These are phyloP conservation scores for Meira nashicola DNA, from an alignment of 1,284 basidiomycete genomes.

Conservation along the genomic window DNA sequence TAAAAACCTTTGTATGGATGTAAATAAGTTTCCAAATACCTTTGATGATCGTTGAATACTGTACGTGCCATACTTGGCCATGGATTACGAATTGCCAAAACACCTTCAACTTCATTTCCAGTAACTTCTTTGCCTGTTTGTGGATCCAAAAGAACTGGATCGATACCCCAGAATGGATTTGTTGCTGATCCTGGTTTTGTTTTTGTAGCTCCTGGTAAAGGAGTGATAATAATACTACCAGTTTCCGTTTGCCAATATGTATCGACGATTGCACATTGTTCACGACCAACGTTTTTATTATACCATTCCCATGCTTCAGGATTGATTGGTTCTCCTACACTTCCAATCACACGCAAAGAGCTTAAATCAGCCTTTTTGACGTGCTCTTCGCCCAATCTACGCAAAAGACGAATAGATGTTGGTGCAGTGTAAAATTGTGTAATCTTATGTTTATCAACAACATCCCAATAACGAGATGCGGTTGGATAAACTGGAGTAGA, in stretches of 20 bases:
- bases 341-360: constrained; percentile 79
- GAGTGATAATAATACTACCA: constrained; percentile 88
- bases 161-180: constrained; percentile 94
- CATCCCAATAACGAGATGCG: constrained; percentile 93
- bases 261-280: constrained; percentile 89
- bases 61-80: constrained; percentile 98
- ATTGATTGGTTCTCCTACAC: constrained; percentile 97
- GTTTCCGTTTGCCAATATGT: constrained; percentile 80
- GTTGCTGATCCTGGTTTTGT: constrained; percentile 96
- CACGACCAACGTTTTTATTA: constrained; percentile 84
- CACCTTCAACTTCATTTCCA: constrained; percentile 84
- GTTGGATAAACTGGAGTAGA: constrained; percentile 95
- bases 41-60: constrained; percentile 83
- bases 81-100: constrained; percentile 76
- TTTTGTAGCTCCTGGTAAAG: constrained; percentile 88
- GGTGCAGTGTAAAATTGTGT: constrained; percentile 60
- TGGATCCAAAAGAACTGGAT: constrained; percentile 82
- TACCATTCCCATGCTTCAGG: constrained; percentile 99
- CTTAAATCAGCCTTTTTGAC: constrained; percentile 79
- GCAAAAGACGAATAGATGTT: constrained; percentile 73
- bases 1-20: constrained; percentile 65
- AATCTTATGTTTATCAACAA: constrained; percentile 84
- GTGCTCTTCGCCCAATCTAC: constrained; percentile 79
- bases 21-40: constrained; percentile 93
- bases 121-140: constrained; percentile 68